Percentiles rank a stretch among this genome's conserved stretches.
phyloP scores from a whole-genome alignment of 768 basidiomycete species.

The Boletus subparvulus region DNA sequence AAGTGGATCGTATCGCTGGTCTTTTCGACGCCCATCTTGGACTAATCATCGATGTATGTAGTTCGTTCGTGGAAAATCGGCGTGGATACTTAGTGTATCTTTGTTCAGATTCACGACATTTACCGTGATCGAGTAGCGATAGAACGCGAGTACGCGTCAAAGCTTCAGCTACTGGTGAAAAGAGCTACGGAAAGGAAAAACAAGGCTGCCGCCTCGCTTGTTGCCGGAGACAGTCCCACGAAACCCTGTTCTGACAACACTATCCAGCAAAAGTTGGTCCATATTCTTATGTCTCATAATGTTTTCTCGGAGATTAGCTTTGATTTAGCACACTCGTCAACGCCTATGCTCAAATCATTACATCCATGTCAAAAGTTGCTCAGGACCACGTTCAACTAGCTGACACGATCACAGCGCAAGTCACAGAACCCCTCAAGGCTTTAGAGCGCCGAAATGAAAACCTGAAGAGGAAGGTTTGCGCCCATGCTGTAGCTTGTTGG shows the following conservation, averaged over 20 bases:
- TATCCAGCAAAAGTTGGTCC: conserved; percentile 54
- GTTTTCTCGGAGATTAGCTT: conserved; percentile 15
- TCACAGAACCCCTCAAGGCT: conserved; percentile 60
- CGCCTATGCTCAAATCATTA: conserved; percentile 68
- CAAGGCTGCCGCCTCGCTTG: conserved; percentile 51
- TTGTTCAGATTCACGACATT: conserved; percentile 64
- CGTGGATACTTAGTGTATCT: conserved; percentile 1
- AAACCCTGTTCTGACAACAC: conserved; percentile 56
- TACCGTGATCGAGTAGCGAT: conserved; percentile 63
- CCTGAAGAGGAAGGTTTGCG: conserved; percentile 61
- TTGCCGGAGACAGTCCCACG: conserved; percentile 68
- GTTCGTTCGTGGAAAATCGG: not conserved
- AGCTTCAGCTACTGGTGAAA: conserved; percentile 62
- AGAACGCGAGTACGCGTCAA: conserved; percentile 78
- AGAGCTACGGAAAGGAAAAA: conserved; percentile 72
- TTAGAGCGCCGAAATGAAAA: conserved; percentile 66
- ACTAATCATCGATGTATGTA: conserved; percentile 60
- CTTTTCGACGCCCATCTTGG: conserved; percentile 66
- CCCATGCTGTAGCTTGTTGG: not conserved
- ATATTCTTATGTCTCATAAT: not conserved
- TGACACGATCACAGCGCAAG: conserved; percentile 56
- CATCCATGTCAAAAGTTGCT: conserved; percentile 56
- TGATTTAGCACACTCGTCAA: conserved; percentile 61
- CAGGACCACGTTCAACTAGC: conserved; percentile 71
- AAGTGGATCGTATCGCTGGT: conserved; percentile 61